phyloP scores from a whole-genome alignment of 768 basidiomycete genomes.

The Stropharia rugosoannulata region DNA sequence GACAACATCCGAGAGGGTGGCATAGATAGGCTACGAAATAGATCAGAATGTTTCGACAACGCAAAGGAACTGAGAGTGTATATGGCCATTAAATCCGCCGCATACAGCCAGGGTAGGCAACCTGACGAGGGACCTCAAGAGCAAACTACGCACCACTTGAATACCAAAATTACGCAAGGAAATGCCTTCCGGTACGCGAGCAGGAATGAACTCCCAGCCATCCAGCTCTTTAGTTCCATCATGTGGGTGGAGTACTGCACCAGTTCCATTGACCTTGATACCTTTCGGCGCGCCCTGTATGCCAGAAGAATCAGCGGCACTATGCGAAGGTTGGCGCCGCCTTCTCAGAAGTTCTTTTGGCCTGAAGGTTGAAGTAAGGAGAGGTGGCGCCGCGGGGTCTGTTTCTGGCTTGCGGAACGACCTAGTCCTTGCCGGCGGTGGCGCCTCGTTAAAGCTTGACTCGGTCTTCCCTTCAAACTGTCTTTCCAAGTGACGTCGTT shows the following conservation, averaged over 20 bases:
- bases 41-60: not conserved
- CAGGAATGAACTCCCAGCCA: constrained; percentile 69
- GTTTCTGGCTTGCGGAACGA: constrained; percentile 16
- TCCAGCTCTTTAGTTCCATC: constrained; percentile 13
- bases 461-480: not conserved
- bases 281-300: not conserved
- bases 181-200: constrained; percentile 77
- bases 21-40: constrained; percentile 69
- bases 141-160: constrained; percentile 65
- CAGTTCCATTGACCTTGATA: not conserved
- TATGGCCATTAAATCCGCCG: not conserved
- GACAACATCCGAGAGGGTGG: constrained; percentile 87
- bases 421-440: constrained; percentile 10
- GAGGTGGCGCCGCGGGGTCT: constrained; percentile 28
- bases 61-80: not conserved
- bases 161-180: constrained; percentile 87
- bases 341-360: constrained; percentile 41
- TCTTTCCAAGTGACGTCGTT: constrained; percentile 2
- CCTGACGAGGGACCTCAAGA: not conserved
- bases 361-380: constrained; percentile 53
- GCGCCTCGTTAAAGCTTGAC: not conserved
- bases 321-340: not conserved
- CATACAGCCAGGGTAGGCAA: not conserved
- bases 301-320: not conserved
- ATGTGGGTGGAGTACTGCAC: not conserved